A percentile compares a stretch with the other conserved stretches of the same genome.
Conservation (phyloP, 1,284 basidiomycete genomes). For the Ceratobasidium sp. region DNA sequence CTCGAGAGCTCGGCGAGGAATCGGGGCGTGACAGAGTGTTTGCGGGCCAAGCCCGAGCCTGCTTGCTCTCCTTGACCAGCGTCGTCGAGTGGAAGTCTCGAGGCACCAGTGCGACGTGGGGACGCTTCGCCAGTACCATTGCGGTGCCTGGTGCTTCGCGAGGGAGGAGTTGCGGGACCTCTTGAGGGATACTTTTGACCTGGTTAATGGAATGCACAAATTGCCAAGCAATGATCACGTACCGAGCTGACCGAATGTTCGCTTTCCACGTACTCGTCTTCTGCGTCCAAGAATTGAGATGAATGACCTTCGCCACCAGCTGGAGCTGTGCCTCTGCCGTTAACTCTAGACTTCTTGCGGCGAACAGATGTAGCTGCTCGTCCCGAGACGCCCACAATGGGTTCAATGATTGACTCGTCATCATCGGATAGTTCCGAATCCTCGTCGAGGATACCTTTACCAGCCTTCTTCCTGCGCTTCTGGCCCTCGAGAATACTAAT, state of each 20-base stretch:
- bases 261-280: constrained; percentile 80
- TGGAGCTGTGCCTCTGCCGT: constrained; percentile 48
- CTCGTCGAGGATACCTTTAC: constrained; percentile 48
- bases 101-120: constrained; percentile 44
- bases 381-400: constrained; percentile 16
- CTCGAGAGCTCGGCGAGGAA: constrained; percentile 30
- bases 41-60: constrained; percentile 23
- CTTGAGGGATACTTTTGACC: constrained; percentile 56
- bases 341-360: constrained; percentile 49
- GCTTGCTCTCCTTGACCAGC: constrained; percentile 38
- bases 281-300: constrained; percentile 91
- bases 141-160: constrained; percentile 27
- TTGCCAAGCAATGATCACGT: constrained; percentile 1
- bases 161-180: constrained; percentile 1
- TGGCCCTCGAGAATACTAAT: constrained; percentile 85
- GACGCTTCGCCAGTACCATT: constrained; percentile 37
- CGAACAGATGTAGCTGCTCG: constrained; percentile 36
- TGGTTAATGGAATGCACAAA: constrained; percentile 38
- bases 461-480: constrained; percentile 48
- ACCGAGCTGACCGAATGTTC: constrained; percentile 56
- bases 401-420: constrained; percentile 1
- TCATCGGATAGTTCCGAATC: constrained; percentile 44
- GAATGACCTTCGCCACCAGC: constrained; percentile 58
- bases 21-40: constrained; percentile 17
- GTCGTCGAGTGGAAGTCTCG: constrained; percentile 48